Percentiles rank a stretch among this genome's conserved stretches.
These are phyloP conservation scores for Talaromyces amestolkiae DNA, from an alignment of 2,329 filamentous ascomycete species.

Conservation along the genomic window DNA sequence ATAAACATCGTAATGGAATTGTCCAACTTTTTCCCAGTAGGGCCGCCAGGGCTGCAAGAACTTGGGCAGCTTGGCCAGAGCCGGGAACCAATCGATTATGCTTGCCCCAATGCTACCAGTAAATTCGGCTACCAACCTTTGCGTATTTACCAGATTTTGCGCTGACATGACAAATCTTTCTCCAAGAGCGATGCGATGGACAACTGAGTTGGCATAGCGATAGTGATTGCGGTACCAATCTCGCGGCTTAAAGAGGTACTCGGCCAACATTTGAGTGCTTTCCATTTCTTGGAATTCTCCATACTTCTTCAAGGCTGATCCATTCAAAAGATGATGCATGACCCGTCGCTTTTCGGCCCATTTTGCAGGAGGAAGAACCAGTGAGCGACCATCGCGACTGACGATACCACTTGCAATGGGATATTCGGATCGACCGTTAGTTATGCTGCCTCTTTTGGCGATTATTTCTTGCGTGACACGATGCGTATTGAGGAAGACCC, in stretches of 20 bases:
- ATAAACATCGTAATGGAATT: conserved; percentile 37
- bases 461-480: conserved; percentile 43
- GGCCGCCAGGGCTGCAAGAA: conserved; percentile 27
- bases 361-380: conserved; percentile 33
- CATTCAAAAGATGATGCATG: conserved; percentile 42
- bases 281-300: conserved; percentile 37
- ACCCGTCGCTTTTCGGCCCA: conserved; percentile 42
- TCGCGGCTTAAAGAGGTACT: conserved; percentile 34
- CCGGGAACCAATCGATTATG: conserved; percentile 42
- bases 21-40: conserved; percentile 34
- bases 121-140: conserved; percentile 38
- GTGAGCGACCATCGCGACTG: conserved; percentile 32
- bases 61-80: conserved; percentile 31
- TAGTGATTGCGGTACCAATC: conserved; percentile 43
- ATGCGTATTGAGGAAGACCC: conserved; percentile 44
- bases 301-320: conserved; percentile 34
- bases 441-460: conserved; percentile 35
- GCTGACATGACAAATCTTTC: conserved; percentile 32
- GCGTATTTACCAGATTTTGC: conserved; percentile 38
- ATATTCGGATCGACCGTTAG: conserved; percentile 34
- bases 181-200: conserved; percentile 38
- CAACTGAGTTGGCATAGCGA: conserved; percentile 42
- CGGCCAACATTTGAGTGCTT: conserved; percentile 37
- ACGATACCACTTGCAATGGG: conserved; percentile 41
- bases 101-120: conserved; percentile 36